Percentiles rank a stretch among this genome's conserved stretches.
These are phyloP conservation scores for Globisporangium orthogonon DNA, from an alignment of 352 stramenopile genomes.

Conservation along the genomic window DNA sequence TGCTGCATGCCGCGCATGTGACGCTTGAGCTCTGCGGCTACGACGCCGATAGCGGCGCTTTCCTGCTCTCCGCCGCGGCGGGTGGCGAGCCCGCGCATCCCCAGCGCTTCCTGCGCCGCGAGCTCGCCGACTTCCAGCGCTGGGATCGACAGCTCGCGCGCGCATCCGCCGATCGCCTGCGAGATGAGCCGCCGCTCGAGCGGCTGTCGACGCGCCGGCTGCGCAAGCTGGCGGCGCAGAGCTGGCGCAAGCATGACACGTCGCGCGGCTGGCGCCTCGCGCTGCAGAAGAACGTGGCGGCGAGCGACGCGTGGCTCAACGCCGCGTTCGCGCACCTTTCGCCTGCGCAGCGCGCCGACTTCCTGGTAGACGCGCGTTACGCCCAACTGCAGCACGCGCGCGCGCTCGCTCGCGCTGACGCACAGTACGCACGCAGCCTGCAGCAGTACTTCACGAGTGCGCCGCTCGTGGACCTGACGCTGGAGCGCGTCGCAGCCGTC, in stretches of 20 bases:
- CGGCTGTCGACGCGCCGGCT: conserved; percentile 51
- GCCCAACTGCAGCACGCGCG: conserved; percentile 19
- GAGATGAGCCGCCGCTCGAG: conserved; percentile 4
- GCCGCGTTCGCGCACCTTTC: conserved; percentile 24
- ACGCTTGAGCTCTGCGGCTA: conserved; percentile 32
- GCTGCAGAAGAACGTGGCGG: conserved; percentile 51
- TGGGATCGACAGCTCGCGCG: conserved; percentile 32
- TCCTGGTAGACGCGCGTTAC: conserved; percentile 53
- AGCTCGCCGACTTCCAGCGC: conserved; percentile 32
- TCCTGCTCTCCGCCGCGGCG: conserved; percentile 19
- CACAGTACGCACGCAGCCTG: conserved; percentile 40
- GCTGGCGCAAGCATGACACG: conserved; percentile 40
- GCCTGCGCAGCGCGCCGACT: conserved; percentile 20
- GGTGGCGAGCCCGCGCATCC: neutral
- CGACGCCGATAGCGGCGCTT: conserved; percentile 18
- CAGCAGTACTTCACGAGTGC: conserved; percentile 71
- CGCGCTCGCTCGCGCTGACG: conserved; percentile 13
- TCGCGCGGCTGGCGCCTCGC: conserved; percentile 44
- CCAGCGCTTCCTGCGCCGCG: conserved; percentile 19
- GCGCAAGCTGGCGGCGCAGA: conserved; percentile 42
- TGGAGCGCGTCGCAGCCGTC: conserved; percentile 20
- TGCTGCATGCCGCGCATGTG: neutral
- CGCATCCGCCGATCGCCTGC: neutral
- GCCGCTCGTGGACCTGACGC: conserved; percentile 32
- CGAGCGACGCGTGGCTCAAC: conserved; percentile 56